These are phyloP conservation scores for Excoecaria agallocha DNA, from an alignment of 345 rosid genomes.

Conservation along the genomic window DNA sequence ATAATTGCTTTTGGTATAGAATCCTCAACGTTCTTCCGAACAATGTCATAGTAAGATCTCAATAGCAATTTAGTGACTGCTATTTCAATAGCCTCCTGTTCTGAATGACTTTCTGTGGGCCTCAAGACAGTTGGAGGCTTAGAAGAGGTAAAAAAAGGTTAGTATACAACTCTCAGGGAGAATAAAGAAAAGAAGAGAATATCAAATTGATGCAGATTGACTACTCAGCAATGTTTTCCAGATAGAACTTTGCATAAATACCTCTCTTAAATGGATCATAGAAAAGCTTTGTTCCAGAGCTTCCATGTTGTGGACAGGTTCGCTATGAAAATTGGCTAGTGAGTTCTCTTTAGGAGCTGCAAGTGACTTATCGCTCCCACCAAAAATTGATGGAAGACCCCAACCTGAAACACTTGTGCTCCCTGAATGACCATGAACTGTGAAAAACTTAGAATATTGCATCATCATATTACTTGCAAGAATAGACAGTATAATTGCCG, in stretches of 20 bases:
- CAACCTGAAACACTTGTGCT: slow-evolving; percentile 55
- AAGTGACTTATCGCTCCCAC: slow-evolving; percentile 60
- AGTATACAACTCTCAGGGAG: neutral
- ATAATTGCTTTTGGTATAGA: slow-evolving; percentile 88
- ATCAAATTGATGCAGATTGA: neutral
- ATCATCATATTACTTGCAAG: neutral
- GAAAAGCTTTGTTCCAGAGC: slow-evolving; percentile 50
- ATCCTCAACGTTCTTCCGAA: slow-evolving; percentile 89
- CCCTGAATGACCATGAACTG: slow-evolving; percentile 13
- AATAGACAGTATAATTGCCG: neutral
- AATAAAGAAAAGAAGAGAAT: neutral
- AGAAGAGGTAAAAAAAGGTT: slow-evolving; percentile 17
- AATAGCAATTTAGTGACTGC: slow-evolving; percentile 73
- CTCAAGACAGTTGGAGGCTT: slow-evolving; percentile 90
- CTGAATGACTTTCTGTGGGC: slow-evolving; percentile 84
- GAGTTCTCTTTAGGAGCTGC: slow-evolving; percentile 56
- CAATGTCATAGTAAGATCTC: slow-evolving; percentile 91
- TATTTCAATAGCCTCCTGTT: slow-evolving; percentile 77
- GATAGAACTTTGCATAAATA: slow-evolving; percentile 24
- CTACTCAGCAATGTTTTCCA: neutral
- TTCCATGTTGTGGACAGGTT: slow-evolving; percentile 47
- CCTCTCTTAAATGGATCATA: slow-evolving; percentile 86
- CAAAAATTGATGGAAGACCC: slow-evolving; percentile 91
- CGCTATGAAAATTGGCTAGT: slow-evolving; percentile 45
- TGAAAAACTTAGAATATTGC: slow-evolving; percentile 1